Evolutionary conservation across 129 eudicot genomes (phyloP).

Genomic region (Cynara cardunculus): DNA sequence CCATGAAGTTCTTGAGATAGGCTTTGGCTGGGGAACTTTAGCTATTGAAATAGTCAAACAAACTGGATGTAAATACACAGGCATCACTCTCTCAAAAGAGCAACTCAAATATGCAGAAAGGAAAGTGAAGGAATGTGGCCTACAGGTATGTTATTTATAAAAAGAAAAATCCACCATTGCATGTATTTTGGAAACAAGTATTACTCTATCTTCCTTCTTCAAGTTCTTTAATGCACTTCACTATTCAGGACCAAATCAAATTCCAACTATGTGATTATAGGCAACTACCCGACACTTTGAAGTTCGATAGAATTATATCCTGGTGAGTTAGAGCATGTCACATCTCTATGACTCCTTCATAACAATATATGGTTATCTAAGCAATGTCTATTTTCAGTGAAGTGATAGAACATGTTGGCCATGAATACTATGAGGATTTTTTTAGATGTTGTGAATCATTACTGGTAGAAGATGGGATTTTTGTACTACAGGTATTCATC

Average conservation of each 20-base stretch:
- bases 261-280: slow-evolving; percentile 85
- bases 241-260: slow-evolving; percentile 54
- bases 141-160: slow-evolving; percentile 44
- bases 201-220: neutral
- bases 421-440: slow-evolving; percentile 81
- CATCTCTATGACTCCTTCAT: neutral
- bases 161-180: neutral
- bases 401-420: slow-evolving; percentile 96
- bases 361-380: neutral
- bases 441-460: slow-evolving; percentile 72
- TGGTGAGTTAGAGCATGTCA: slow-evolving; percentile 43
- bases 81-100: slow-evolving; percentile 80
- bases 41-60: slow-evolving; percentile 80
- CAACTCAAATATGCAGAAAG: slow-evolving; percentile 76
- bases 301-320: slow-evolving; percentile 81
- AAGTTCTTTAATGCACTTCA: neutral
- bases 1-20: slow-evolving; percentile 82
- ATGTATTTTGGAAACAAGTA: neutral
- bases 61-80: slow-evolving; percentile 91
- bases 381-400: slow-evolving; percentile 44
- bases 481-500: slow-evolving; percentile 66
- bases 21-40: slow-evolving; percentile 90
- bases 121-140: slow-evolving; percentile 81
- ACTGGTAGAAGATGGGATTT: slow-evolving; percentile 57
- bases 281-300: slow-evolving; percentile 47